Evolutionary conservation across 2,329 filamentous ascomycete species (phyloP).

Genomic region (Stachybotrys elegans): DNA sequence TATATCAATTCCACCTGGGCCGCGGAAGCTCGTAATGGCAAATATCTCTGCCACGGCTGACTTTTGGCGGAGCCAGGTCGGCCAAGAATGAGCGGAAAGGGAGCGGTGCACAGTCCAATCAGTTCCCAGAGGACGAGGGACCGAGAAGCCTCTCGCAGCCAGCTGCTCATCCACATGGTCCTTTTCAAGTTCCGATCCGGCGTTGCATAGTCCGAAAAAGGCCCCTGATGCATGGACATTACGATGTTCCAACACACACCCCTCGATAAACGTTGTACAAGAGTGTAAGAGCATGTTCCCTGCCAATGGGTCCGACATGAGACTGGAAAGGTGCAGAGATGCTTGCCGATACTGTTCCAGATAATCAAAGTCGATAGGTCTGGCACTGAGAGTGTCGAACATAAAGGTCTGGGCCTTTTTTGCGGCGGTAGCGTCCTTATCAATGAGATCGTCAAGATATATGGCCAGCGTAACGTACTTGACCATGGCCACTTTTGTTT

Average conservation of each 20-base stretch:
- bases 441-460: background rate
- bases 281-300: background rate
- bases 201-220: background rate
- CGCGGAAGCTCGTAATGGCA: background rate
- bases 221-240: background rate
- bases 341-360: background rate
- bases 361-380: background rate
- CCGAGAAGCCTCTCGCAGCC: background rate
- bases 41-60: background rate
- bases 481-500: background rate
- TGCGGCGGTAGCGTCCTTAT: background rate
- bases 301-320: background rate
- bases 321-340: background rate
- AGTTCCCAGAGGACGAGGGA: background rate
- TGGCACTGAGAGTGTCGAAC: background rate
- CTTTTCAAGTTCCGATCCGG: no score
- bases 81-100: background rate
- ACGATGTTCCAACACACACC: background rate
- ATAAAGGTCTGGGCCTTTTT: background rate
- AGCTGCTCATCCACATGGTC: background rate
- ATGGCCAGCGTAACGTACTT: background rate
- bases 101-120: background rate
- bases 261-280: background rate
- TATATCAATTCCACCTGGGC: background rate
- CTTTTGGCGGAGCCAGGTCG: background rate